These are phyloP conservation scores for Penicillium sp. DNA, from an alignment of 2,329 filamentous ascomycete species.

Conservation along the genomic window DNA sequence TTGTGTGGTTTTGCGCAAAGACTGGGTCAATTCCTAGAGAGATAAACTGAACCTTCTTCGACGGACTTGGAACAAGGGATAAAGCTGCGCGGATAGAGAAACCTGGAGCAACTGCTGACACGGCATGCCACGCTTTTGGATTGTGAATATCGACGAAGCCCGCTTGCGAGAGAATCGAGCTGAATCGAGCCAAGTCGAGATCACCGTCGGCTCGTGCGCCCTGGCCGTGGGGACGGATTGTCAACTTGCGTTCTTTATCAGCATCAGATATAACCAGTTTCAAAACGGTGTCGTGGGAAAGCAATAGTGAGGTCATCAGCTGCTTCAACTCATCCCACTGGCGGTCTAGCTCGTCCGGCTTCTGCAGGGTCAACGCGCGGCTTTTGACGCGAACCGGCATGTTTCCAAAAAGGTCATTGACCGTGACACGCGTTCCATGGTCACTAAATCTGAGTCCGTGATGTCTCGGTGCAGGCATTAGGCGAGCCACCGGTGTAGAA, in stretches of 20 bases:
- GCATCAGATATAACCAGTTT: constrained; percentile 64
- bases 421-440: constrained; percentile 76
- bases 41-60: constrained; percentile 77
- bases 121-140: constrained; percentile 67
- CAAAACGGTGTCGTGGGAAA: constrained; percentile 68
- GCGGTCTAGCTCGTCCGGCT: constrained; percentile 58
- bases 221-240: constrained; percentile 28
- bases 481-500: constrained; percentile 67
- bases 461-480: constrained; percentile 64
- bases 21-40: constrained; percentile 76
- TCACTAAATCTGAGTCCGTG: constrained; percentile 60
- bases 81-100: constrained; percentile 73
- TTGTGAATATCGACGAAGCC: constrained; percentile 62
- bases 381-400: constrained; percentile 92
- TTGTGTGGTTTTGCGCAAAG: constrained; percentile 58
- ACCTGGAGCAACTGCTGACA: constrained; percentile 67
- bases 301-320: constrained; percentile 66
- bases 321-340: constrained; percentile 70
- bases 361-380: constrained; percentile 62
- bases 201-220: constrained; percentile 3
- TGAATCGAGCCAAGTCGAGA: constrained; percentile 40
- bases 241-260: constrained; percentile 44
- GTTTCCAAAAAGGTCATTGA: constrained; percentile 83
- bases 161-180: constrained; percentile 68
- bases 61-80: constrained; percentile 71